Percentiles rank a stretch among this genome's conserved stretches.
Evolutionary conservation across 768 basidiomycete genomes (phyloP).

Genomic region (Hortiboletus campestris): DNA sequence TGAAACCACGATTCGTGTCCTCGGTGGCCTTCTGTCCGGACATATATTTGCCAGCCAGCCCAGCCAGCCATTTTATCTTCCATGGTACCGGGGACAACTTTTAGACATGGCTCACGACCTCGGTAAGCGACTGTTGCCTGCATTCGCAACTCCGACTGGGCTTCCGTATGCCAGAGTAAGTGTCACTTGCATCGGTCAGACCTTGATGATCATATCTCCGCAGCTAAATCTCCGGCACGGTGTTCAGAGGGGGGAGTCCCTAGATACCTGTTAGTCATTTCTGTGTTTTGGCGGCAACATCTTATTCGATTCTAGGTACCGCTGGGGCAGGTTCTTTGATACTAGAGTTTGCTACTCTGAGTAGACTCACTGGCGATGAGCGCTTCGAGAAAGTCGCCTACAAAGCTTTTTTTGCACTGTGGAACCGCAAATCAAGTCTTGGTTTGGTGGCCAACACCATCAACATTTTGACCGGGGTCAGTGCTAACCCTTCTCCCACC

Average conservation of each 20-base stretch:
- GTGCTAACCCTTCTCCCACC: conserved; percentile 25
- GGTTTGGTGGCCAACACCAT: conserved; percentile 89
- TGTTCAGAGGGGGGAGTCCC: conserved; percentile 67
- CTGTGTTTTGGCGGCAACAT: background rate
- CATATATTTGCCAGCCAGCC: conserved; percentile 75
- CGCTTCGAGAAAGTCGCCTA: conserved; percentile 88
- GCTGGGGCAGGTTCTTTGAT: conserved; percentile 93
- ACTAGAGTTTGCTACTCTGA: conserved; percentile 91
- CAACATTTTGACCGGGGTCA: conserved; percentile 76
- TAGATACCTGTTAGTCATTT: conserved; percentile 74
- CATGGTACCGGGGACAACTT: conserved; percentile 84
- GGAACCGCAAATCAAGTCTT: conserved; percentile 86
- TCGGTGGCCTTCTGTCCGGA: conserved; percentile 86
- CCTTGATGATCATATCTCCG: background rate
- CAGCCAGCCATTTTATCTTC: conserved; percentile 67
- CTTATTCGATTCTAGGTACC: conserved; percentile 52
- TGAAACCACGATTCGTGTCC: conserved; percentile 91
- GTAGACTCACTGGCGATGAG: conserved; percentile 85
- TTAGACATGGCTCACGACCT: conserved; percentile 83
- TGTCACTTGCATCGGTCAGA: background rate
- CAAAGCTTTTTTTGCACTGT: conserved; percentile 89
- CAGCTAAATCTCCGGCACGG: conserved; percentile 86
- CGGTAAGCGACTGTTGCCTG: conserved; percentile 81
- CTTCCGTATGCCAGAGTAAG: conserved; percentile 85
- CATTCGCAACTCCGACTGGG: conserved; percentile 89